Evolutionary conservation across 2,329 filamentous ascomycete genomes (phyloP).

Genomic region (Lachnum nothofagi): DNA sequence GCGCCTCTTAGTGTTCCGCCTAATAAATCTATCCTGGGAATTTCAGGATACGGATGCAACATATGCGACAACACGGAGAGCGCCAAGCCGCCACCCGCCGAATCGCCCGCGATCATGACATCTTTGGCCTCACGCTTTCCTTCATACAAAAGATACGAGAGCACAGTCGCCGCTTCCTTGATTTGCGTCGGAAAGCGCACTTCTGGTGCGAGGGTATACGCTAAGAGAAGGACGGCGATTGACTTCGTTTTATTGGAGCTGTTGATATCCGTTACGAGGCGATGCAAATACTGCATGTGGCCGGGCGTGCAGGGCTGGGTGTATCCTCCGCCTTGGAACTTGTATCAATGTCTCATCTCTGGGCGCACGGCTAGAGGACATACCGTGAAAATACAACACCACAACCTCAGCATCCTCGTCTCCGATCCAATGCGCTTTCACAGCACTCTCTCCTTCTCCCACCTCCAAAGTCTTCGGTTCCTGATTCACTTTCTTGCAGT

Average conservation of each 20-base stretch:
- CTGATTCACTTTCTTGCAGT: background rate
- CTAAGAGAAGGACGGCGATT: background rate
- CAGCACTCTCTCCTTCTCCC: background rate
- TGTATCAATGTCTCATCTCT: background rate
- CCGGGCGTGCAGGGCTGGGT: background rate
- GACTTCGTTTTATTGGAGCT: background rate
- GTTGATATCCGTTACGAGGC: background rate
- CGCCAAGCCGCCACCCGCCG: constrained; percentile 44
- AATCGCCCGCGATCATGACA: constrained; percentile 45
- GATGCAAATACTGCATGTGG: background rate
- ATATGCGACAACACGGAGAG: constrained; percentile 43
- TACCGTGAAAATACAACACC: background rate
- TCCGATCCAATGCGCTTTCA: background rate
- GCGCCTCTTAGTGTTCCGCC: background rate
- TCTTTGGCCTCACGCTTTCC: background rate
- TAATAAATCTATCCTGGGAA: background rate
- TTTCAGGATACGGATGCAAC: constrained; percentile 47
- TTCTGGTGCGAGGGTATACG: constrained; percentile 1
- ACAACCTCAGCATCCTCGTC: background rate
- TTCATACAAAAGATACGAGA: background rate
- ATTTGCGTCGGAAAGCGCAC: background rate
- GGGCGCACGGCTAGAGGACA: background rate
- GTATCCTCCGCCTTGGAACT: background rate
- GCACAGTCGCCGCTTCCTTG: background rate
- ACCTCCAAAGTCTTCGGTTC: background rate